A percentile compares a stretch with the other conserved stretches of the same genome.
phyloP scores from a whole-genome alignment of 2,329 filamentous ascomycete species.

The Orbilia quercus region DNA sequence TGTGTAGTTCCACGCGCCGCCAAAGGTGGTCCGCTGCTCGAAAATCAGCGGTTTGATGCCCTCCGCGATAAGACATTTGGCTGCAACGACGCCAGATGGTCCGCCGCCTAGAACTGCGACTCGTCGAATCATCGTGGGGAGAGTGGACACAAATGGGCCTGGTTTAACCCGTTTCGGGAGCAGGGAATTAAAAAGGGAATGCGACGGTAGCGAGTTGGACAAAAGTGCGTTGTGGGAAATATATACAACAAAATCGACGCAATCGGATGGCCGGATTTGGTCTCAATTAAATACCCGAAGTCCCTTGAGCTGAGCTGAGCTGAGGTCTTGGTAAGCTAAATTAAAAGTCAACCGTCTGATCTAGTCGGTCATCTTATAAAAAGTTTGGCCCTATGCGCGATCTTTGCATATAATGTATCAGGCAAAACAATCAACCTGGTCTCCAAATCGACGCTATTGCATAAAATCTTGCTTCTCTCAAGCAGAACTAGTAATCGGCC shows the following conservation, averaged over 20 bases:
- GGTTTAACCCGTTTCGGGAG: not conserved
- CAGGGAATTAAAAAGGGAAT: not conserved
- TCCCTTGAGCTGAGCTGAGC: too few relatives aligned
- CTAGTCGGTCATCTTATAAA: not conserved
- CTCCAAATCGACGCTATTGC: not conserved
- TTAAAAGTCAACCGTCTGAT: not conserved
- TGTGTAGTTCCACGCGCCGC: slow-evolving; percentile 88
- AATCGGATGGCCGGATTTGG: not conserved
- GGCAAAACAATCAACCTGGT: not conserved
- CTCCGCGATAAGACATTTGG: slow-evolving; percentile 82
- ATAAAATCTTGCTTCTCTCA: not conserved
- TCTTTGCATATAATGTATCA: not conserved
- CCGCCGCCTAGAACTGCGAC: slow-evolving; percentile 80
- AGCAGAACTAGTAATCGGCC: not conserved
- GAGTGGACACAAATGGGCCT: not conserved
- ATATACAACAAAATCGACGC: slow-evolving; percentile 16
- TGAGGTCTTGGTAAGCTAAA: not conserved
- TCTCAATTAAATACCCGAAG: too few relatives aligned
- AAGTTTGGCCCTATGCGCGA: not conserved
- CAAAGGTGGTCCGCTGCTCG: slow-evolving; percentile 80
- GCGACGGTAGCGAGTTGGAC: not conserved
- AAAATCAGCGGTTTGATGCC: slow-evolving; percentile 78
- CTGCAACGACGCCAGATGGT: slow-evolving; percentile 79
- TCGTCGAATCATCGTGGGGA: slow-evolving; percentile 18
- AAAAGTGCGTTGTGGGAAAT: slow-evolving; percentile 24